Evolutionary conservation across 352 stramenopile species (phyloP).

Genomic region (Pythium apleroticum): DNA sequence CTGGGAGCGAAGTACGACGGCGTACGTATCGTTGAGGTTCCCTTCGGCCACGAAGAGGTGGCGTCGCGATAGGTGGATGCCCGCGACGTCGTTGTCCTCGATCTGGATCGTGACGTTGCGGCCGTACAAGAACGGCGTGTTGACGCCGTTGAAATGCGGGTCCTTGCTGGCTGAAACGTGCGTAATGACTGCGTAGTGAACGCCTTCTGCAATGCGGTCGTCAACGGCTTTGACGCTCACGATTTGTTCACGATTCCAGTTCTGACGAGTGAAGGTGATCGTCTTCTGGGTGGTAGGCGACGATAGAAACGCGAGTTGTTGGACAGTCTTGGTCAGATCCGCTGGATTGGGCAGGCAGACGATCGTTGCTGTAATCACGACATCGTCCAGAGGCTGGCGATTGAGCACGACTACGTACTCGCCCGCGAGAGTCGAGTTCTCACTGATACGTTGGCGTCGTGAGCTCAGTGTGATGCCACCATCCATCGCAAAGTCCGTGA

Average conservation of each 20-base stretch:
- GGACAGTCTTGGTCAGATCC: constrained; percentile 23
- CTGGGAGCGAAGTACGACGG: constrained; percentile 49
- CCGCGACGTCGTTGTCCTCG: constrained; percentile 62
- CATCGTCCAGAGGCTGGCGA: constrained; percentile 48
- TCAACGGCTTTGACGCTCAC: constrained; percentile 56
- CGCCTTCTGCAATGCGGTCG: constrained; percentile 53
- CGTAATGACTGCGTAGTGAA: constrained; percentile 59
- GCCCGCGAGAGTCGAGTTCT: constrained; percentile 42
- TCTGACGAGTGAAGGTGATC: constrained; percentile 46
- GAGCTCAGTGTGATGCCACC: constrained; percentile 59
- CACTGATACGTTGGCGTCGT: constrained; percentile 43
- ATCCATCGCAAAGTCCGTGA: constrained; percentile 73
- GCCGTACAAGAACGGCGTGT: constrained; percentile 64
- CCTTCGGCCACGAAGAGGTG: constrained; percentile 68
- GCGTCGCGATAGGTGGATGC: constrained; percentile 48
- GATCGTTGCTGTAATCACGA: constrained; percentile 45
- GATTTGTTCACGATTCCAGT: constrained; percentile 74
- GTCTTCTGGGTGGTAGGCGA: constrained; percentile 23
- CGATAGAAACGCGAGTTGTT: constrained; percentile 42
- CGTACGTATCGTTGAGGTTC: constrained; percentile 52
- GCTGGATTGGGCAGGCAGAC: constrained; percentile 34
- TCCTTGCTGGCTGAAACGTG: constrained; percentile 48
- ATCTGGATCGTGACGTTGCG: constrained; percentile 64
- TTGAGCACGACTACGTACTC: constrained; percentile 75
- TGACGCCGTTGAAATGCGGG: constrained; percentile 48